Percentiles rank a stretch among this genome's conserved stretches.
Evolutionary conservation across 306 rosid species (phyloP).

Genomic region (Begonia fuchsioides): DNA sequence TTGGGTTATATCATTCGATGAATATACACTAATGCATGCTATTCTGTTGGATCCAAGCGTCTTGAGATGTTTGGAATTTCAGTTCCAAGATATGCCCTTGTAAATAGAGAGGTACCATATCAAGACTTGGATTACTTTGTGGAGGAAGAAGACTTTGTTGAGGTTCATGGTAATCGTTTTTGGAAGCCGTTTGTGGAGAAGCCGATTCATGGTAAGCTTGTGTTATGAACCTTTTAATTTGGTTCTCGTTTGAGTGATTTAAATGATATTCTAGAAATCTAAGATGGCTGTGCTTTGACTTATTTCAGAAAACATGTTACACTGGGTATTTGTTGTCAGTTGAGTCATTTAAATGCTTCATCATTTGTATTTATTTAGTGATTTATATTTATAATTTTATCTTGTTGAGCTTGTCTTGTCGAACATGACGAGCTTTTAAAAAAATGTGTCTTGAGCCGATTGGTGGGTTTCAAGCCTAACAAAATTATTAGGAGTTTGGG

Average conservation of each 20-base stretch:
- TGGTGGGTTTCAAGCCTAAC: too few relatives aligned
- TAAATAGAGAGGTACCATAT: slow-evolving; percentile 62
- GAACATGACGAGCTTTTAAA: too few relatives aligned
- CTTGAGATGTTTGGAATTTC: slow-evolving; percentile 76
- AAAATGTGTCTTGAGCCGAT: too few relatives aligned
- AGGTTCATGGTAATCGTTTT: slow-evolving; percentile 73
- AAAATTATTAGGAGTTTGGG: too few relatives aligned
- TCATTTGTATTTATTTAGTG: too few relatives aligned
- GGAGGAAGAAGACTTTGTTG: slow-evolving; percentile 97
- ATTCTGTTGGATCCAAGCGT: slow-evolving; percentile 39
- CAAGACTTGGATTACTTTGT: slow-evolving; percentile 71
- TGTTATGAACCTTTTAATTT: slow-evolving; percentile 9
- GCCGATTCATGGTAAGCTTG: slow-evolving; percentile 81
- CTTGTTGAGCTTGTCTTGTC: too few relatives aligned
- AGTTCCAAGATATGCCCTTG: slow-evolving; percentile 93
- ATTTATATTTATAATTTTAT: too few relatives aligned
- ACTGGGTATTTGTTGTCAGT: too few relatives aligned
- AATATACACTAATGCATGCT: slow-evolving; percentile 11
- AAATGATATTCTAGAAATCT: too few relatives aligned
- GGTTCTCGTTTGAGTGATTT: slow-evolving; percentile 3
- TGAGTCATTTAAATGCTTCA: too few relatives aligned
- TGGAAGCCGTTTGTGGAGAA: slow-evolving; percentile 99
- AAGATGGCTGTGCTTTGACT: too few relatives aligned
- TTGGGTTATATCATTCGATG: slow-evolving; percentile 8
- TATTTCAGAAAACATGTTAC: too few relatives aligned